Percentiles rank a stretch among this genome's conserved stretches.
phyloP scores from a whole-genome alignment of 1,284 basidiomycete genomes.

The Ganoderma boninense region DNA sequence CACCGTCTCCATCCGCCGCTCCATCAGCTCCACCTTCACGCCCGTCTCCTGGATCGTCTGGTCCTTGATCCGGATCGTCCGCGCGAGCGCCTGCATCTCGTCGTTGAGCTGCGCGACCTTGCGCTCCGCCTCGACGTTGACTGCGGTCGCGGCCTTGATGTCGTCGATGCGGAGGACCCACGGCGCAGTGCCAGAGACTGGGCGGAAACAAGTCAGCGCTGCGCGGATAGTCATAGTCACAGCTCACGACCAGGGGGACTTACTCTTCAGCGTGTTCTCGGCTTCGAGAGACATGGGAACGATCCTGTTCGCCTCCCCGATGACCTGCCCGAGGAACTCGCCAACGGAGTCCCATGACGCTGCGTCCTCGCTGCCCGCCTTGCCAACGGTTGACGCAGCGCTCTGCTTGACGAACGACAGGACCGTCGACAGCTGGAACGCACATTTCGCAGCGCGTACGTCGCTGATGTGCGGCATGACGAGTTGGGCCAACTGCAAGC shows the following conservation, averaged over 20 bases:
- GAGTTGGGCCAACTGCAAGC: slow-evolving; percentile 80
- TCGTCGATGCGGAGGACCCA: slow-evolving; percentile 91
- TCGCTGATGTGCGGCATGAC: slow-evolving; percentile 84
- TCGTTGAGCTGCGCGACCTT: slow-evolving; percentile 88
- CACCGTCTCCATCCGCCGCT: slow-evolving; percentile 88
- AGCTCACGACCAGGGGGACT: slow-evolving; percentile 37
- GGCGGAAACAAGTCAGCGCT: slow-evolving; percentile 1
- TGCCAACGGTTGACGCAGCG: slow-evolving; percentile 74
- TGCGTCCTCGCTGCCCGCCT: slow-evolving; percentile 67
- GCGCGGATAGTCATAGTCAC: not conserved
- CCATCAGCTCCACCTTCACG: slow-evolving; percentile 96
- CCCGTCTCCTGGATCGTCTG: slow-evolving; percentile 88
- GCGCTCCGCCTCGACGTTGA: slow-evolving; percentile 93
- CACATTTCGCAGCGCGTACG: slow-evolving; percentile 75
- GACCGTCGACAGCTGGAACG: slow-evolving; percentile 80
- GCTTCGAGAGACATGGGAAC: slow-evolving; percentile 76
- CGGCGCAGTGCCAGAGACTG: slow-evolving; percentile 83
- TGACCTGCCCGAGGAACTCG: slow-evolving; percentile 73
- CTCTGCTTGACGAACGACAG: slow-evolving; percentile 78
- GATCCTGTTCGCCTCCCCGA: slow-evolving; percentile 74
- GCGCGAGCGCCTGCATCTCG: slow-evolving; percentile 87
- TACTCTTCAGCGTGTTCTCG: slow-evolving; percentile 85
- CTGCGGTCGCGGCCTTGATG: slow-evolving; percentile 83
- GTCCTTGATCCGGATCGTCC: slow-evolving; percentile 87
- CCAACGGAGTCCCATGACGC: slow-evolving; percentile 83